These are phyloP conservation scores for Gaeumannomyces sp. DNA, from an alignment of 2,329 filamentous ascomycete species.

Conservation along the genomic window DNA sequence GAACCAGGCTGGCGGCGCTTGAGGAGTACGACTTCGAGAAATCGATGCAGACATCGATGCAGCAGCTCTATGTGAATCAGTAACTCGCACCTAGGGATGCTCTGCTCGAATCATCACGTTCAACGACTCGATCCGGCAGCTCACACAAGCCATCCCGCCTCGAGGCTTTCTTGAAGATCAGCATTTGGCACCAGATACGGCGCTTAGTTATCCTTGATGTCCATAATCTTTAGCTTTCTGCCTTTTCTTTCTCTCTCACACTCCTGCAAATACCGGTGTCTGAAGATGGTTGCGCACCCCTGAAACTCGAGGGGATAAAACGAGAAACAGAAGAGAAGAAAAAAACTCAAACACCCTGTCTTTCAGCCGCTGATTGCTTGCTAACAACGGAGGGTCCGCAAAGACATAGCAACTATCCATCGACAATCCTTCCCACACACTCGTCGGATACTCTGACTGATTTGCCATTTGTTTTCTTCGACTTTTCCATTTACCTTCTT, in stretches of 20 bases:
- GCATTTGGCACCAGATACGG: background rate
- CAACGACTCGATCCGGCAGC: background rate
- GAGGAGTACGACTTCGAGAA: conserved; percentile 54
- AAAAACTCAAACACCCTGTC: background rate
- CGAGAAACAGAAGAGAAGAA: background rate
- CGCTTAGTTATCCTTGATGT: background rate
- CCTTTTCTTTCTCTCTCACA: background rate
- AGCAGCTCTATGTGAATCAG: conserved; percentile 24
- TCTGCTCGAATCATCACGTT: background rate
- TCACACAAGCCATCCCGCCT: background rate
- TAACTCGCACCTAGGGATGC: conserved; percentile 10
- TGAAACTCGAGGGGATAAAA: background rate
- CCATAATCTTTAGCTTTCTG: background rate
- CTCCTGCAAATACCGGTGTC: background rate
- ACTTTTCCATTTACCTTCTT: background rate
- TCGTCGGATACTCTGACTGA: background rate
- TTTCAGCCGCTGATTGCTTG: background rate
- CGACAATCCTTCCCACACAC: background rate
- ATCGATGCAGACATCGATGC: conserved; percentile 30
- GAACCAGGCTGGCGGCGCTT: conserved; percentile 64
- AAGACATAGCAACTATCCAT: background rate
- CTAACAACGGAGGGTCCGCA: background rate
- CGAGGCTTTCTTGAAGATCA: background rate
- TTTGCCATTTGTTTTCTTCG: background rate
- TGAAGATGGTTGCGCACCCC: background rate